phyloP scores from a whole-genome alignment of 2,329 filamentous ascomycete species.

The Talaromyces piceae region DNA sequence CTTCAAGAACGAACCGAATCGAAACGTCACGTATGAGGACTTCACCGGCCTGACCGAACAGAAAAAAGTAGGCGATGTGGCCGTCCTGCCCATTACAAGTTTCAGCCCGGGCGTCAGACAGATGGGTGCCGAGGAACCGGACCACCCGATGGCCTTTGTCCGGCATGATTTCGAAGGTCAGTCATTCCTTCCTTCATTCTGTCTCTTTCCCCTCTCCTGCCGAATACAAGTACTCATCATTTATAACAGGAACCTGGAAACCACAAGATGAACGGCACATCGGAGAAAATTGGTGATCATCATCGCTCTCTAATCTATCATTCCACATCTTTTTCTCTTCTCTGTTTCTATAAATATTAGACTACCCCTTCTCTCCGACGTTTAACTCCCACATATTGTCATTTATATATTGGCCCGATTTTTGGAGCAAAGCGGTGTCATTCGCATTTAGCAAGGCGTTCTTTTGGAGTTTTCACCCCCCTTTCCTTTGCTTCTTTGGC shows the following conservation, averaged over 20 bases:
- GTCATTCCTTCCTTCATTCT: not conserved
- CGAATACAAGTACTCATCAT: not conserved
- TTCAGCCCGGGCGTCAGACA: conserved; percentile 92
- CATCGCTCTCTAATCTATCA: not conserved
- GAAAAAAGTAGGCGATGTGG: conserved; percentile 86
- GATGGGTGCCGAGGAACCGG: conserved; percentile 81
- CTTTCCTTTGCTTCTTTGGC: not conserved
- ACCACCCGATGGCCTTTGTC: conserved; percentile 95
- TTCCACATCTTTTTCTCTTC: not conserved
- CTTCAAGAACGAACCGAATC: conserved; percentile 54
- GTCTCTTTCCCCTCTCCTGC: too few species aligned
- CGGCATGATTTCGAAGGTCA: conserved; percentile 97
- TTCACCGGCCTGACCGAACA: conserved; percentile 80
- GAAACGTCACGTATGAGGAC: conserved; percentile 74
- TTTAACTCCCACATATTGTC: too few species aligned
- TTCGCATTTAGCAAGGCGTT: conserved; percentile 14
- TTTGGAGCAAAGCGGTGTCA: not conserved
- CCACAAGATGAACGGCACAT: conserved; percentile 17
- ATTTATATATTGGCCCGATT: not conserved
- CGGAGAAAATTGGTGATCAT: not conserved
- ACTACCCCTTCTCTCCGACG: not conserved
- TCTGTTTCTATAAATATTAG: not conserved
- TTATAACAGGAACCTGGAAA: conserved; percentile 29
- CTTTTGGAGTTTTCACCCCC: not conserved
- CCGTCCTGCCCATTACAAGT: conserved; percentile 90